A percentile compares a stretch with the other conserved stretches of the same genome.
These are phyloP conservation scores for Dillenia suffruticosa DNA, from an alignment of 164 flowering plant genomes.

Conservation along the genomic window DNA sequence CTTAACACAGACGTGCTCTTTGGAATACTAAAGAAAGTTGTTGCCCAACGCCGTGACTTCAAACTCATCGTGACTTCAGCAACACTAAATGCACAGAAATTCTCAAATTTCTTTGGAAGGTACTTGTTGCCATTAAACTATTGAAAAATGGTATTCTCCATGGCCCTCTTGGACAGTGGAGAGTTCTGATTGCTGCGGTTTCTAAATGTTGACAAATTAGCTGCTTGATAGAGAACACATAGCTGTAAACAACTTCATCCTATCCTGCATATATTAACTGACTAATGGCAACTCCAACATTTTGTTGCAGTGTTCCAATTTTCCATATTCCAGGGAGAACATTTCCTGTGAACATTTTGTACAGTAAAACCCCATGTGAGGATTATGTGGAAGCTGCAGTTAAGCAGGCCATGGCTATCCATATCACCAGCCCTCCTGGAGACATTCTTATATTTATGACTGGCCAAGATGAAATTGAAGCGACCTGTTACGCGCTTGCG, in stretches of 20 bases:
- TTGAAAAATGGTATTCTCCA: too few species aligned
- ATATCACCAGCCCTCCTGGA: slow-evolving; percentile 88
- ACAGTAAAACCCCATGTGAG: slow-evolving; percentile 83
- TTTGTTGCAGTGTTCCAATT: slow-evolving; percentile 69
- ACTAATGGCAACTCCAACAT: background rate
- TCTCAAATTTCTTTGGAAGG: slow-evolving; percentile 97
- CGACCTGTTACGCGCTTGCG: slow-evolving; percentile 83
- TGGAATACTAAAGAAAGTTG: slow-evolving; percentile 95
- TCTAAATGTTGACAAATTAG: background rate
- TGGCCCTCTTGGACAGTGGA: too few species aligned
- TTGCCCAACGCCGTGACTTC: slow-evolving; percentile 91
- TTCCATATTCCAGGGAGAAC: slow-evolving; percentile 95
- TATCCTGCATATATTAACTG: background rate
- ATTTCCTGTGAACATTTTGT: slow-evolving; percentile 72
- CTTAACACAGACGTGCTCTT: slow-evolving; percentile 91
- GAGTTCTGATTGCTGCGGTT: too few species aligned
- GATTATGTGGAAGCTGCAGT: slow-evolving; percentile 97
- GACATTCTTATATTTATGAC: slow-evolving; percentile 98
- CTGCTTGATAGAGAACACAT: too few species aligned
- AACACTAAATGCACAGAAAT: slow-evolving; percentile 91
- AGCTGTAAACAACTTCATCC: background rate
- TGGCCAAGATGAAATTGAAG: slow-evolving; percentile 99
- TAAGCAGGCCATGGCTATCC: slow-evolving; percentile 92
- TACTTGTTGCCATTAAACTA: slow-evolving; percentile 1
- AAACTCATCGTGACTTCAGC: slow-evolving; percentile 99